phyloP scores from a whole-genome alignment of 2,329 filamentous ascomycete species.

The Mycogone perniciosa region DNA sequence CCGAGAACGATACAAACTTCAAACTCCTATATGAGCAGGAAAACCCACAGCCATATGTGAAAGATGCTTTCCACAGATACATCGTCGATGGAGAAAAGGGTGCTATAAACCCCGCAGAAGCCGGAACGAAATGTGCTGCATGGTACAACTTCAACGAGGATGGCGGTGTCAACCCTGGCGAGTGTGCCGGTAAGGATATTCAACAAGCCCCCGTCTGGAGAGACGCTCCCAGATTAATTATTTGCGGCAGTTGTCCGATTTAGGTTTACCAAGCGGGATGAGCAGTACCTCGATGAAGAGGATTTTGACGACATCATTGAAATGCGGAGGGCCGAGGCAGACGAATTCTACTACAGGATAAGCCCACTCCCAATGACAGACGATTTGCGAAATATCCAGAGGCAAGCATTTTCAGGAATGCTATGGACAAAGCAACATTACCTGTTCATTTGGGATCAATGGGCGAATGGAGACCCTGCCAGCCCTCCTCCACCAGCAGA shows the following conservation, averaged over 20 bases:
- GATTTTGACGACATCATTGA: conserved; percentile 88
- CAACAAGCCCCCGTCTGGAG: not conserved
- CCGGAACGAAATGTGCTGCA: conserved; percentile 82
- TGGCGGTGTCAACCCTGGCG: conserved; percentile 78
- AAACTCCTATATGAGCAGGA: conserved; percentile 67
- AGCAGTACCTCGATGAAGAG: conserved; percentile 84
- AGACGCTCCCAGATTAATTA: conserved; percentile 1
- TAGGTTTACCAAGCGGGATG: conserved; percentile 68
- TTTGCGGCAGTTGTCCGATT: conserved; percentile 69
- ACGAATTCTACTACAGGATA: conserved; percentile 92
- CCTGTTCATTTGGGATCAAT: conserved; percentile 95
- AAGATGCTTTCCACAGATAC: conserved; percentile 87
- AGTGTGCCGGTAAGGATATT: conserved; percentile 67
- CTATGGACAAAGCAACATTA: conserved; percentile 99
- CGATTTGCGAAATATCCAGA: conserved; percentile 88
- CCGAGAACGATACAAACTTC: conserved; percentile 91
- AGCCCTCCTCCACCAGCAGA: conserved; percentile 79
- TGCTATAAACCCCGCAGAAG: conserved; percentile 72
- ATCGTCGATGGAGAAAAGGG: conserved; percentile 77
- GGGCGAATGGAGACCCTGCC: conserved; percentile 87
- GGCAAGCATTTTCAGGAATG: conserved; percentile 93
- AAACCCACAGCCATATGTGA: conserved; percentile 80
- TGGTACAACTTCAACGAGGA: conserved; percentile 92
- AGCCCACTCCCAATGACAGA: conserved; percentile 91
- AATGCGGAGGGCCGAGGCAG: conserved; percentile 77